Base-by-base conservation (phyloP, 148 eudicot species). In the Spergularia marina region DNA sequence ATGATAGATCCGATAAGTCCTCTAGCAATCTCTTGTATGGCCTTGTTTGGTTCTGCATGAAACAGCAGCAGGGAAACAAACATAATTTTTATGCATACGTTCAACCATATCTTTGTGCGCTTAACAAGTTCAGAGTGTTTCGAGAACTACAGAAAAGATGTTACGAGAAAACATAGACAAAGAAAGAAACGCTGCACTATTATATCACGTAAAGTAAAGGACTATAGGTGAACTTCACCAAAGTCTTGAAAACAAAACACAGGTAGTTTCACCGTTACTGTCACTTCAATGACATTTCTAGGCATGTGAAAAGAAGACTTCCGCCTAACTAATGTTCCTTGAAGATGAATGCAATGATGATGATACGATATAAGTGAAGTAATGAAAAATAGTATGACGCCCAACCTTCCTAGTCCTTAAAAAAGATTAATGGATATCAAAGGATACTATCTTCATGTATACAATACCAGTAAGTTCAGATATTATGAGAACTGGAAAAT, bases 21-120 rank as follows among this genome's bases (percentile, higher is more conserved):
- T 84, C 81, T 89, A 70, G 96, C 98, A 77, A 91, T 86, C 82
- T 90, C 88, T 79, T 87, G 96, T 77, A 90, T 92, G 57, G 85
- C 47, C 80, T 87, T 90, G 10, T 80, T 68, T 44, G 96, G 94
- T 75, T 90, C 98, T 94, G 81, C 89, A 85, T 54, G 51, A 75
- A 74, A 73, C 41, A 53, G 53, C 52, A 83, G 30, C 74, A 77
- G 34, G 58, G 47, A 77, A 52, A 70, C 62, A 5, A 70, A 58
- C 51, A 30, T 53, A 18, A 53, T 40, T 47, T 25, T 30, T 13
- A 57, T 16, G 30, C 40, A 75, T 54, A 20, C 62, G 56, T 30
- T 52, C 10, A 57, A 65, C 53, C 23, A 34, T 53, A 54, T n/a
- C 68, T 52, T 15, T n/a, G 64, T 13, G 40, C 23, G 59, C 68